Conservation (phyloP, 495 filamentous ascomycete species). For the Viridothelium virens region DNA sequence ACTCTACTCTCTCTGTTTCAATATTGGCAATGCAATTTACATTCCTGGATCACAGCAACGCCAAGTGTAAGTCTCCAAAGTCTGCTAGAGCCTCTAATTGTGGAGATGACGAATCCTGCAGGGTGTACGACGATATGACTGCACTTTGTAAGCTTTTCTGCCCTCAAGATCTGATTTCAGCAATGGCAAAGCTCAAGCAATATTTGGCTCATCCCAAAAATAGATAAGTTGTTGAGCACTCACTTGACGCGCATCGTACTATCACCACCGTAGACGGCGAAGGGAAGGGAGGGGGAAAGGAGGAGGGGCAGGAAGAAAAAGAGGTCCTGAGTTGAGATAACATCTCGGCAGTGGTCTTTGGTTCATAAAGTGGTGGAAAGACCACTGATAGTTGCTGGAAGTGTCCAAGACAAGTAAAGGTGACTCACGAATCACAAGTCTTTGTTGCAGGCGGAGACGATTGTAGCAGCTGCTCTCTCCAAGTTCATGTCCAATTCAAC, state of each 20-base stretch:
- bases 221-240: neutral
- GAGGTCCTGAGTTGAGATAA: no score
- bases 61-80: neutral
- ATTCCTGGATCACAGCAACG: conserved; percentile 27
- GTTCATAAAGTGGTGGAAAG: no score
- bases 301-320: neutral
- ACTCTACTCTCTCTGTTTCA: conserved; percentile 30
- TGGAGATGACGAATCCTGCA: neutral
- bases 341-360: no score
- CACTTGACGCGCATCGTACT: neutral
- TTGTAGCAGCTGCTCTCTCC: no score
- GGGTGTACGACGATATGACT: neutral
- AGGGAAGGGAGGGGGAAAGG: neutral
- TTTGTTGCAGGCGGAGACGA: no score
- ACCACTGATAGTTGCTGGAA: no score
- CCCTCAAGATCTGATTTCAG: neutral
- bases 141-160: conserved; percentile 1
- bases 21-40: conserved; percentile 28
- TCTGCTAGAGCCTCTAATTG: neutral
- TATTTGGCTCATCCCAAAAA: neutral
- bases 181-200: neutral
- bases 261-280: neutral
- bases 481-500: no score
- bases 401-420: no score
- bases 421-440: no score